phyloP scores from a whole-genome alignment of 2,329 filamentous ascomycete species.

The Teratosphaeria destructans region DNA sequence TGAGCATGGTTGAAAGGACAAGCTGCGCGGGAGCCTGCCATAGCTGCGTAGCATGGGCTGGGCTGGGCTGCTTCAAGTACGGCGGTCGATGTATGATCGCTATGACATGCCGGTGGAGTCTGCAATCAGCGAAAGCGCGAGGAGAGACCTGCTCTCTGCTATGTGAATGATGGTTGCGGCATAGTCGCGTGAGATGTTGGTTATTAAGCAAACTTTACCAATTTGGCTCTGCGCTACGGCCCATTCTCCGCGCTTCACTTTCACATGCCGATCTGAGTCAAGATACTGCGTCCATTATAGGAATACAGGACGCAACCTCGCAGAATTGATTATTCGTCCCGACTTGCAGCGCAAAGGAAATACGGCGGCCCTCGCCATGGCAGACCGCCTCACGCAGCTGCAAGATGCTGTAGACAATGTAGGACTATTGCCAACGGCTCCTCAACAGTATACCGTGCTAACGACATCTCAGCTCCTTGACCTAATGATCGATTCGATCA shows the following conservation, averaged over 20 bases:
- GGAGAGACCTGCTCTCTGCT: background rate
- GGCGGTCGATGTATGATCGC: background rate
- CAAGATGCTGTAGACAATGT: slow-evolving; percentile 80
- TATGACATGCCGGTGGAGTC: background rate
- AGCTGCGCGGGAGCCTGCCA: slow-evolving; percentile 4
- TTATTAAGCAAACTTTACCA: background rate
- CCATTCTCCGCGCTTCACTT: background rate
- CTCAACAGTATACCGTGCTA: background rate
- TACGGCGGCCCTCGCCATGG: slow-evolving; percentile 11
- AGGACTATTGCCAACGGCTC: slow-evolving; percentile 11
- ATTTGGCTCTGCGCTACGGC: background rate
- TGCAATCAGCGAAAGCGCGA: background rate
- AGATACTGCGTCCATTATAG: background rate
- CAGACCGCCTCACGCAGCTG: slow-evolving; percentile 67
- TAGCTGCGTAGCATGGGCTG: slow-evolving; percentile 6
- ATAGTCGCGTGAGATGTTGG: background rate
- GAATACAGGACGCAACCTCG: background rate
- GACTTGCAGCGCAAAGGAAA: background rate
- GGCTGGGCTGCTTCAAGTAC: background rate
- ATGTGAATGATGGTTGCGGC: background rate
- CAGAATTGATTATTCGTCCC: background rate
- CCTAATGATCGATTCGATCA: slow-evolving; percentile 38
- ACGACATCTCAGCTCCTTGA: slow-evolving; percentile 31
- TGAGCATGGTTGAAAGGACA: background rate
- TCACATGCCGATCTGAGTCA: slow-evolving; percentile 1